Conservation (phyloP, 257 asterid species). For the Verbascum thapsus region DNA sequence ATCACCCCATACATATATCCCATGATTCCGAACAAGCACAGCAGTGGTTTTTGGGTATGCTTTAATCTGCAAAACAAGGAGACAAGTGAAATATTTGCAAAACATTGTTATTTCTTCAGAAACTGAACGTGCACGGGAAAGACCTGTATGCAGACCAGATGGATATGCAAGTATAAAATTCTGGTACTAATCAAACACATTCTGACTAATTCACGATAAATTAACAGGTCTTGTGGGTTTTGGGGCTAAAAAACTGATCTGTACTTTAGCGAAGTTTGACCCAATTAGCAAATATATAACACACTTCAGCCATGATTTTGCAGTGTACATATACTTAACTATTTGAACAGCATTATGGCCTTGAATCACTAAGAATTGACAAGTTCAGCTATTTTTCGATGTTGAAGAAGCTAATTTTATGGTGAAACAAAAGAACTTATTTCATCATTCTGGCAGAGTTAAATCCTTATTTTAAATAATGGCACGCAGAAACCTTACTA, state of each 20-base stretch:
- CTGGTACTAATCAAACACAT: too few species aligned
- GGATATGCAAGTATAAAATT: too few species aligned
- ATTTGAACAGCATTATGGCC: too few species aligned
- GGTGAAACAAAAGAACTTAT: background rate
- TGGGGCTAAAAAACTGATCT: too few species aligned
- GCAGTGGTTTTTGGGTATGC: constrained; percentile 93
- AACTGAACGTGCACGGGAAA: background rate
- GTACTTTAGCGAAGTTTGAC: too few species aligned
- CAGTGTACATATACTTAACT: too few species aligned
- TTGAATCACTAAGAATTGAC: background rate
- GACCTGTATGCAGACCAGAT: background rate
- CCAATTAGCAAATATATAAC: too few species aligned
- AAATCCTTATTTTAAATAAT: background rate
- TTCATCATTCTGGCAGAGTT: background rate
- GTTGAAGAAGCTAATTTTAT: background rate
- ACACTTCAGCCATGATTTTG: constrained; percentile 11
- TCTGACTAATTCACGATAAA: too few species aligned
- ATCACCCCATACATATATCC: constrained; percentile 91
- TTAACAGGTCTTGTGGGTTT: too few species aligned
- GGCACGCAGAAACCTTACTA: constrained; percentile 1
- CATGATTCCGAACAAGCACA: constrained; percentile 93
- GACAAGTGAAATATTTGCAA: background rate
- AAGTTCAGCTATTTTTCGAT: background rate
- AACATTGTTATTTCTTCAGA: constrained; percentile 17
- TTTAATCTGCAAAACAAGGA: constrained; percentile 55